These are phyloP conservation scores for Vickermania spadyakhi DNA, from an alignment of 208 protist species.

Conservation along the genomic window DNA sequence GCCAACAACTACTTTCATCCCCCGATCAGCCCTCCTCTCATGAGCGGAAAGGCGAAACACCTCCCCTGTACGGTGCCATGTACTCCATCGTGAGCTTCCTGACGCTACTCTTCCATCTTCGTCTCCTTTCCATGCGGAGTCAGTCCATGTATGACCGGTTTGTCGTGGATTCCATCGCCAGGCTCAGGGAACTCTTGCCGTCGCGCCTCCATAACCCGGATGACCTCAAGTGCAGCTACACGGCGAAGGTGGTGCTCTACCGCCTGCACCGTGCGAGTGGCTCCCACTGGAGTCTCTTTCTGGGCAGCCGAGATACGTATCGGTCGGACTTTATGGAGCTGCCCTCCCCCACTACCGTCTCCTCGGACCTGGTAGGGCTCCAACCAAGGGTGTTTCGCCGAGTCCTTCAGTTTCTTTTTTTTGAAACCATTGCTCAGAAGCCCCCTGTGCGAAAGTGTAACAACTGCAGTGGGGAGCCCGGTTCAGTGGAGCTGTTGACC, in stretches of 20 bases:
- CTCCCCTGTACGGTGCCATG: conserved; percentile 3
- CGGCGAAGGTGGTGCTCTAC: not conserved
- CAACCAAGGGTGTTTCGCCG: not conserved
- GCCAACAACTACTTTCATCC: not conserved
- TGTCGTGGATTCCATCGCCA: not conserved
- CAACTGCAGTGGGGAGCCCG: not conserved
- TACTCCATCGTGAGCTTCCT: not conserved
- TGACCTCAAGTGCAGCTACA: not conserved
- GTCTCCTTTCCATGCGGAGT: not conserved
- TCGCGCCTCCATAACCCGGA: not conserved
- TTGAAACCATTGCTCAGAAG: not conserved
- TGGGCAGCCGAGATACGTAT: not conserved
- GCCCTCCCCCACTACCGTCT: not conserved
- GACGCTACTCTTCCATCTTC: conserved; percentile 3
- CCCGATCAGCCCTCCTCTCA: no score
- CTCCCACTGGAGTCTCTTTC: not conserved
- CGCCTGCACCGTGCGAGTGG: not conserved
- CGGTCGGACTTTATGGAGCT: not conserved
- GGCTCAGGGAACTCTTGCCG: not conserved
- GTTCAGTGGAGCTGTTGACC: not conserved
- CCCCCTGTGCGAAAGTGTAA: not conserved
- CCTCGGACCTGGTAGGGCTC: not conserved
- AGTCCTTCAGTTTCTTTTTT: not conserved
- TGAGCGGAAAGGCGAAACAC: no score
- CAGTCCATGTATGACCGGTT: not conserved